Percentiles rank a stretch among this genome's conserved stretches.
Conservation (phyloP, 202 grass and related monocot genomes). For the Elaeis oleifera region DNA sequence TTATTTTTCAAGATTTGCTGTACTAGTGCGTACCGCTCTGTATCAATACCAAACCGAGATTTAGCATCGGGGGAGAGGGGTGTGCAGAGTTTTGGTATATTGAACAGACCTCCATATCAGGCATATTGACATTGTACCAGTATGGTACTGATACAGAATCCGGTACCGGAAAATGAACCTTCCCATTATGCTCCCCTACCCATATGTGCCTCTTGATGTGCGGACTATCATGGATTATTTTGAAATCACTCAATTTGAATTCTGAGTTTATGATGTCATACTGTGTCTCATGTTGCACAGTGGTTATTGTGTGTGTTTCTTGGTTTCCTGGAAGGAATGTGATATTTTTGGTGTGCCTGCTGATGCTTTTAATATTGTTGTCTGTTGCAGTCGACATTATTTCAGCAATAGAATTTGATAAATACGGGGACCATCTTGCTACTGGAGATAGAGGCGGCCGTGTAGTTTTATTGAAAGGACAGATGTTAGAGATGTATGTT, state of each 20-base stretch:
- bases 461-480: slow-evolving; percentile 15
- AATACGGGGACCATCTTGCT: slow-evolving; percentile 5
- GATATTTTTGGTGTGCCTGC: slow-evolving; percentile 9
- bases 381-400: slow-evolving; percentile 4
- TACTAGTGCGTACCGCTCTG: no score
- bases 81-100: no score
- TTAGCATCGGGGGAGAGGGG: no score
- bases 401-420: slow-evolving; percentile 18
- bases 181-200: no score
- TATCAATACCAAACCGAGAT: no score
- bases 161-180: no score
- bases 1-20: no score
- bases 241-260: neutral
- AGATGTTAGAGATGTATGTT: slow-evolving; percentile 9
- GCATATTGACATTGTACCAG: no score
- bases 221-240: neutral
- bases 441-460: slow-evolving; percentile 5
- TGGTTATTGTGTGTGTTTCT: slow-evolving; percentile 10
- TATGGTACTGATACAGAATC: no score
- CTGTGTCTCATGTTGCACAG: neutral
- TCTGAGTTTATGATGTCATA: neutral
- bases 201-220: no score
- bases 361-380: neutral
- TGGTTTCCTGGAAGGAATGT: slow-evolving; percentile 1
- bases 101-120: no score